Evolutionary conservation across 805 yeast species (phyloP).

Genomic region (Candida maris): DNA sequence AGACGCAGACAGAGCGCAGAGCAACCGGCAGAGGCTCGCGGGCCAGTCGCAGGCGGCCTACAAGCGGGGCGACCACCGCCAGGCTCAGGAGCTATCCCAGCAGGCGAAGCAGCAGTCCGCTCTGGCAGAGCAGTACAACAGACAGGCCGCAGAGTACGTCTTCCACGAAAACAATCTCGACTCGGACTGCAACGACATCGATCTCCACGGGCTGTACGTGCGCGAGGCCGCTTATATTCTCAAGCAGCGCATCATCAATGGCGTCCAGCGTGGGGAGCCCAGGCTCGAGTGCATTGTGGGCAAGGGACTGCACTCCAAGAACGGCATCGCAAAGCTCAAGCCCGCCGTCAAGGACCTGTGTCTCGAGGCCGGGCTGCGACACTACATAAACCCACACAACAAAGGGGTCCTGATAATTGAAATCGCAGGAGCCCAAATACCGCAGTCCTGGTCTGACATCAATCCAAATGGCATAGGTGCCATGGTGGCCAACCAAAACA

Average conservation of each 20-base stretch:
- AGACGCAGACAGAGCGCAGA: slow-evolving; percentile 64
- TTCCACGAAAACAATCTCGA: slow-evolving; percentile 86
- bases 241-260: slow-evolving; percentile 68
- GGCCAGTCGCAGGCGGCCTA: slow-evolving; percentile 75
- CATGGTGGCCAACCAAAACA: slow-evolving; percentile 26
- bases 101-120: slow-evolving; percentile 56
- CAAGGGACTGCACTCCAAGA: slow-evolving; percentile 79
- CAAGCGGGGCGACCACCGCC: slow-evolving; percentile 64
- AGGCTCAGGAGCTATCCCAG: slow-evolving; percentile 70
- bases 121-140: slow-evolving; percentile 66
- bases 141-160: slow-evolving; percentile 85
- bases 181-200: slow-evolving; percentile 82
- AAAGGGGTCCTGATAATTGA: slow-evolving; percentile 78
- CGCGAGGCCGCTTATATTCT: slow-evolving; percentile 81
- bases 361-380: slow-evolving; percentile 55
- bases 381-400: slow-evolving; percentile 65
- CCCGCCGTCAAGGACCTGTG: slow-evolving; percentile 87
- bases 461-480: slow-evolving; percentile 32
- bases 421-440: slow-evolving; percentile 46
- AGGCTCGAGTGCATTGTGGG: slow-evolving; percentile 84
- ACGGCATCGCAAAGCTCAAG: slow-evolving; percentile 80
- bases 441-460: slow-evolving; percentile 32
- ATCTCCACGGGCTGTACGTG: slow-evolving; percentile 86
- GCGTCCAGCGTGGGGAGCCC: slow-evolving; percentile 53
- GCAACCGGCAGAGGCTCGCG: slow-evolving; percentile 51